Evolutionary conservation across 257 asterid genomes (phyloP).

Genomic region (Thymus mandschuricus): DNA sequence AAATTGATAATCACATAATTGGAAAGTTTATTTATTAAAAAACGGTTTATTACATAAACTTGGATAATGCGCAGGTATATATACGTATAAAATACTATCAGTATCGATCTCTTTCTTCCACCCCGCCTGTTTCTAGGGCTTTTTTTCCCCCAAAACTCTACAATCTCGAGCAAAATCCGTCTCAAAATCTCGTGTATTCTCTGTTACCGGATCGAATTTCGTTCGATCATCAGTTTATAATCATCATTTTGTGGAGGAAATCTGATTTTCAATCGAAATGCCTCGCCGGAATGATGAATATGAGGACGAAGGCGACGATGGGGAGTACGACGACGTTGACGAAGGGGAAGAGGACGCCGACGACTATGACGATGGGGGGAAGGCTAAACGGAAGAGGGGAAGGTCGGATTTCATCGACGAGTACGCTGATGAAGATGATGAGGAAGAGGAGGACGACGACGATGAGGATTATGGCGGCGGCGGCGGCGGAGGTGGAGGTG

Average conservation of each 20-base stretch:
- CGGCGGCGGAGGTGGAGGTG: constrained; percentile 38
- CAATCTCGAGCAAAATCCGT: constrained; percentile 5
- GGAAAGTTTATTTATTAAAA: no score
- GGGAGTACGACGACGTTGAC: constrained; percentile 58
- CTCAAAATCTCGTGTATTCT: not conserved
- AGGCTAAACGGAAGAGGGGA: constrained; percentile 65
- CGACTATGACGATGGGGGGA: constrained; percentile 56
- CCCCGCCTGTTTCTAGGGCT: constrained; percentile 36
- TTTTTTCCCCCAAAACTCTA: constrained; percentile 10
- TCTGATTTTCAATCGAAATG: constrained; percentile 41
- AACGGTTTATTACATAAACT: no score
- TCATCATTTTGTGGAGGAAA: not conserved
- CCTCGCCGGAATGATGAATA: constrained; percentile 61
- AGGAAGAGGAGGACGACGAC: constrained; percentile 78
- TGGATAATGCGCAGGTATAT: no score
- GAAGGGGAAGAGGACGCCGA: constrained; percentile 77
- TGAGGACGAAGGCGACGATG: constrained; percentile 62
- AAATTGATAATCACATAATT: no score
- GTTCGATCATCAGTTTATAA: not conserved
- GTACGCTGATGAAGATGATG: constrained; percentile 81
- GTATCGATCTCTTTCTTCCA: not conserved
- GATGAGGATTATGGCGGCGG: constrained; percentile 59
- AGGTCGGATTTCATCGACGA: constrained; percentile 77
- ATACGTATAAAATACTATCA: no score
- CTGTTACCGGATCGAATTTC: constrained; percentile 9